Evolutionary conservation across 176 grass and related monocot species (phyloP).

Genomic region (Zoysia japonica): DNA sequence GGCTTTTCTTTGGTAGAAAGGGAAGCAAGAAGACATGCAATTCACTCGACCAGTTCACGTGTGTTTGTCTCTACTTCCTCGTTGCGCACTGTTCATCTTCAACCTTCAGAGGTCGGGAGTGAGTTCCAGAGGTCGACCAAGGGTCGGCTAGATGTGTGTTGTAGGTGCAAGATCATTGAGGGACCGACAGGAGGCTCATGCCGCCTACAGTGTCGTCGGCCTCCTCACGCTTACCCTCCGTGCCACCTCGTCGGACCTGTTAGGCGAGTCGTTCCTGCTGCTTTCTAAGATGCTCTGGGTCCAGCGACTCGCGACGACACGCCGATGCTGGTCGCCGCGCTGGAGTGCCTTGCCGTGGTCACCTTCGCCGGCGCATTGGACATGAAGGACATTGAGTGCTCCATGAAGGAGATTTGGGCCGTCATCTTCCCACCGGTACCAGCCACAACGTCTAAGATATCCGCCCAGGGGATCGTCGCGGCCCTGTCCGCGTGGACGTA

Average conservation of each 20-base stretch:
- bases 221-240: constrained; percentile 38
- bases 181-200: constrained; percentile 12
- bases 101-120: too few species aligned
- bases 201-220: constrained; percentile 38
- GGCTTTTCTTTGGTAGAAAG: too few species aligned
- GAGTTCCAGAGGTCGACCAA: too few species aligned
- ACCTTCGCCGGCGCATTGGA: too few species aligned
- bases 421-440: background rate
- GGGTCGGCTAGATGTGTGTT: too few species aligned
- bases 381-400: too few species aligned
- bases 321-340: background rate
- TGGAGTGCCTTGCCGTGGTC: background rate
- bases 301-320: too few species aligned
- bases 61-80: too few species aligned
- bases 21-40: too few species aligned
- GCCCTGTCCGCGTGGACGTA: constrained; percentile 7
- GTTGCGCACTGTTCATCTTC: too few species aligned
- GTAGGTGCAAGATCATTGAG: too few species aligned
- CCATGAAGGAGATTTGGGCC: background rate
- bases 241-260: background rate
- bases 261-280: background rate
- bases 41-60: too few species aligned
- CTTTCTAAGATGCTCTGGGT: background rate
- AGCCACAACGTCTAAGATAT: background rate
- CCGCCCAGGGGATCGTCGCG: background rate